Conservation (phyloP, 1,139 yeast species). For the Candida freyschussii region DNA sequence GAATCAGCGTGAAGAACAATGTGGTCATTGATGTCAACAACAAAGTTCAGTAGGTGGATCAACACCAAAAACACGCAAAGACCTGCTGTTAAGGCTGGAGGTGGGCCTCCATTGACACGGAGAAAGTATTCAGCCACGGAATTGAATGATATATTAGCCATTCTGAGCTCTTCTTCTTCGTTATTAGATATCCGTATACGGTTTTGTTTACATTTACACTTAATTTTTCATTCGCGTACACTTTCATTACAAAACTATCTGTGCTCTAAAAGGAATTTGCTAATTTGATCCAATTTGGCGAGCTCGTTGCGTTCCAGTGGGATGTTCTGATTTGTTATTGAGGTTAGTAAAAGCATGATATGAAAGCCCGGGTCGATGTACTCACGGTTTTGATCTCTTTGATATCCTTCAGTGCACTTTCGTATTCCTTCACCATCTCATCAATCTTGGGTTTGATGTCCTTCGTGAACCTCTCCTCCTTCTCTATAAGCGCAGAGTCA, state of each 20-base stretch:
- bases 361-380: conserved; percentile 5
- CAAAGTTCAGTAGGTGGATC: conserved; percentile 33
- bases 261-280: conserved; percentile 13
- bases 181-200: too few species aligned
- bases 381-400: conserved; percentile 23
- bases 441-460: conserved; percentile 9
- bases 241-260: background rate
- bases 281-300: conserved; percentile 20
- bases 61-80: conserved; percentile 48
- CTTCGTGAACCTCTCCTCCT: conserved; percentile 13
- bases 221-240: conserved; percentile 1
- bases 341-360: conserved; percentile 17
- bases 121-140: conserved; percentile 10
- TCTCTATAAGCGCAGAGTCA: conserved; percentile 2
- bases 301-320: conserved; percentile 21
- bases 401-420: conserved; percentile 17
- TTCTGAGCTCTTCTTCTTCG: too few species aligned
- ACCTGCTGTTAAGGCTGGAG: conserved; percentile 70
- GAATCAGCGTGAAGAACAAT: conserved; percentile 52
- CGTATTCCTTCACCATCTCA: conserved; percentile 16
- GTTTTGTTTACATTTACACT: background rate
- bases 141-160: conserved; percentile 1
- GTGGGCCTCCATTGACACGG: conserved; percentile 30
- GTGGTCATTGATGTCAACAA: conserved; percentile 32
- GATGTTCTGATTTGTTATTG: conserved; percentile 12